Evolutionary conservation across 2,329 filamentous ascomycete species (phyloP).

Genomic region (Cladophialophora exuberans): DNA sequence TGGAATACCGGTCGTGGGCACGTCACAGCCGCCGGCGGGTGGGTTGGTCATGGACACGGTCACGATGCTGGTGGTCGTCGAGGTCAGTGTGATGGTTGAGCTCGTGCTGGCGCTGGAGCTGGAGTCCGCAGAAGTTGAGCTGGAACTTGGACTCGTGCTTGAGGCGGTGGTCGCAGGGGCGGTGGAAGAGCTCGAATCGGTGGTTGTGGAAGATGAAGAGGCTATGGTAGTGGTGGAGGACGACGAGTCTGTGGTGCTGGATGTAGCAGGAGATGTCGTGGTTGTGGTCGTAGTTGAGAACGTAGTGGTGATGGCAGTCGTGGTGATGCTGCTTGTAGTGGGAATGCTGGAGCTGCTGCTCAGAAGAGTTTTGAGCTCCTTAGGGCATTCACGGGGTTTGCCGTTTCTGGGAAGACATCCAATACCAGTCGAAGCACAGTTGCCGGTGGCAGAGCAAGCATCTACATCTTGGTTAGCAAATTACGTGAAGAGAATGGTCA

Average conservation of each 20-base stretch:
- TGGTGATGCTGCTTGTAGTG: neutral
- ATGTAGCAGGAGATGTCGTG: neutral
- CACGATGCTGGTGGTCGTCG: constrained; percentile 24
- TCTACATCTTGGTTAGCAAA: constrained; percentile 14
- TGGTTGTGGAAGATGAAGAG: neutral
- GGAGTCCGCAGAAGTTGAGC: neutral
- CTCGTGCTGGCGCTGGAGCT: constrained; percentile 1
- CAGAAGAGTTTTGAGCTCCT: neutral
- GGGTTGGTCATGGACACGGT: constrained; percentile 17
- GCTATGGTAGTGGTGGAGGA: neutral
- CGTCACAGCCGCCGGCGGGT: constrained; percentile 10
- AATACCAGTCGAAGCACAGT: constrained; percentile 16
- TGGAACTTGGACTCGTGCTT: neutral
- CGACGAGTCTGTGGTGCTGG: neutral
- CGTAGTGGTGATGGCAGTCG: neutral
- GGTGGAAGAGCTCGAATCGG: constrained; percentile 8
- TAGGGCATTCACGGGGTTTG: constrained; percentile 2
- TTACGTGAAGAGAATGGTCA: neutral
- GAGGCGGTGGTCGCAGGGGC: neutral
- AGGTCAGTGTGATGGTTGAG: constrained; percentile 25
- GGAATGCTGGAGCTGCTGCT: constrained; percentile 4
- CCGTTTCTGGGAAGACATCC: constrained; percentile 11
- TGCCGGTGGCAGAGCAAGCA: constrained; percentile 18
- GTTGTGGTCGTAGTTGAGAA: neutral
- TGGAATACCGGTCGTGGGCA: constrained; percentile 24